Evolutionary conservation across 2,329 filamentous ascomycete genomes (phyloP).

Genomic region (Metarhizium album): DNA sequence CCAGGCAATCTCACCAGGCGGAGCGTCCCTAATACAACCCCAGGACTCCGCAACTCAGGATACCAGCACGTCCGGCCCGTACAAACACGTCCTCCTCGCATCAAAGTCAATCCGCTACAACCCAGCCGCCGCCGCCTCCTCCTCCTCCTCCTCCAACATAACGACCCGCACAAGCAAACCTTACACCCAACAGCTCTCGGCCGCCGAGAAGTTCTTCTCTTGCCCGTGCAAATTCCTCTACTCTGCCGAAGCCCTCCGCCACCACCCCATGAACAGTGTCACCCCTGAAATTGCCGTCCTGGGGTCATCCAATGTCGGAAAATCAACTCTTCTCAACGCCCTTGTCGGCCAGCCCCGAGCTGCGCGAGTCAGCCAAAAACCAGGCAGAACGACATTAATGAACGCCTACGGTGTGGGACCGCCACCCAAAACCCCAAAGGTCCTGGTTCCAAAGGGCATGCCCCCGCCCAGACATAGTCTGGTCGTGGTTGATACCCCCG

Average conservation of each 20-base stretch:
- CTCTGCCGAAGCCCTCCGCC: constrained; percentile 35
- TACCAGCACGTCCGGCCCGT: not conserved
- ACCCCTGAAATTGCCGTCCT: constrained; percentile 62
- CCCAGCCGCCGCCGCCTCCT: not conserved
- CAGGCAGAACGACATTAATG: constrained; percentile 43
- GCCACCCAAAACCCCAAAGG: constrained; percentile 17
- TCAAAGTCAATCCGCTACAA: constrained; percentile 9
- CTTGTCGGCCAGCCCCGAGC: constrained; percentile 44
- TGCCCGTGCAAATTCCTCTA: constrained; percentile 32
- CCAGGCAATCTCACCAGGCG: not conserved
- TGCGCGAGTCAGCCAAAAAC: constrained; percentile 38
- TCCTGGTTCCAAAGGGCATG: constrained; percentile 22
- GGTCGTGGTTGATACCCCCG: constrained; percentile 40
- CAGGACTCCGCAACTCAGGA: not conserved
- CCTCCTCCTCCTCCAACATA: not conserved
- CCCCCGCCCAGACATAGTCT: constrained; percentile 34
- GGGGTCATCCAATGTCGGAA: constrained; percentile 82
- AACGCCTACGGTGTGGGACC: constrained; percentile 46
- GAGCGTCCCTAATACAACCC: not conserved
- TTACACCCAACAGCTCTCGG: constrained; percentile 15
- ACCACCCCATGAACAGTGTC: constrained; percentile 39
- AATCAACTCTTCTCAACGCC: constrained; percentile 80
- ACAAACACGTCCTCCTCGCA: constrained; percentile 10
- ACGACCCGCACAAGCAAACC: constrained; percentile 8
- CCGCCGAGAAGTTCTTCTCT: constrained; percentile 23